Percentiles rank a stretch among this genome's conserved stretches.
Evolutionary conservation across 352 stramenopile genomes (phyloP).

Genomic region (Chrysophaeum taylorii): DNA sequence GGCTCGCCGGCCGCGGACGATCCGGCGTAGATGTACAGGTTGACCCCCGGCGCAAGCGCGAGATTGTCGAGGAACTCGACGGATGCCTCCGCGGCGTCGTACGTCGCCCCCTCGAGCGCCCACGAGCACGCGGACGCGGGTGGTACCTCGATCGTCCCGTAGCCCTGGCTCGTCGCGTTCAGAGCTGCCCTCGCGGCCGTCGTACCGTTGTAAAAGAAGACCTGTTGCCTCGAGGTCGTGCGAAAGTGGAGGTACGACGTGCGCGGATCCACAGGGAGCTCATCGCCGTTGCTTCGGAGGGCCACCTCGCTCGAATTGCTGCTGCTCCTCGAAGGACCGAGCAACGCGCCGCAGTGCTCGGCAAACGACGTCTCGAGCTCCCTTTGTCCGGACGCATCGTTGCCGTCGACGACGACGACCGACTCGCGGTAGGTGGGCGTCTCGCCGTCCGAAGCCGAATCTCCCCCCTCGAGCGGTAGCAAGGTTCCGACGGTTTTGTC

Average conservation of each 20-base stretch:
- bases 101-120: not conserved
- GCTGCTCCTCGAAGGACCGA: too few relatives aligned
- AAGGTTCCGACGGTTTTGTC: too few relatives aligned
- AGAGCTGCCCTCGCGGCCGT: too few relatives aligned
- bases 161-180: too few relatives aligned
- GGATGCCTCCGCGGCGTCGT: not conserved
- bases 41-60: not conserved
- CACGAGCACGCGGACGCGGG: not conserved
- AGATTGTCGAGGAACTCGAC: not conserved
- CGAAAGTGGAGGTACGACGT: too few relatives aligned
- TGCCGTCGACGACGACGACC: not conserved
- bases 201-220: too few relatives aligned
- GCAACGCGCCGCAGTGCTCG: not conserved
- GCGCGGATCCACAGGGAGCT: too few relatives aligned
- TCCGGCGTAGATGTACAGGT: not conserved
- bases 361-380: not conserved
- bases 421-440: not conserved
- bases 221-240: too few relatives aligned
- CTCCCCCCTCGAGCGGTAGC: too few relatives aligned
- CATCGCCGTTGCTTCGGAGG: too few relatives aligned
- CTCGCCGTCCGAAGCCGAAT: too few relatives aligned
- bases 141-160: not conserved
- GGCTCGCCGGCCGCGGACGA: not conserved
- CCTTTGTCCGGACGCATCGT: not conserved
- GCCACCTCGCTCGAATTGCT: too few relatives aligned